phyloP scores from a whole-genome alignment of 2,329 filamentous ascomycete genomes.

The Neoarthrinium moseri region DNA sequence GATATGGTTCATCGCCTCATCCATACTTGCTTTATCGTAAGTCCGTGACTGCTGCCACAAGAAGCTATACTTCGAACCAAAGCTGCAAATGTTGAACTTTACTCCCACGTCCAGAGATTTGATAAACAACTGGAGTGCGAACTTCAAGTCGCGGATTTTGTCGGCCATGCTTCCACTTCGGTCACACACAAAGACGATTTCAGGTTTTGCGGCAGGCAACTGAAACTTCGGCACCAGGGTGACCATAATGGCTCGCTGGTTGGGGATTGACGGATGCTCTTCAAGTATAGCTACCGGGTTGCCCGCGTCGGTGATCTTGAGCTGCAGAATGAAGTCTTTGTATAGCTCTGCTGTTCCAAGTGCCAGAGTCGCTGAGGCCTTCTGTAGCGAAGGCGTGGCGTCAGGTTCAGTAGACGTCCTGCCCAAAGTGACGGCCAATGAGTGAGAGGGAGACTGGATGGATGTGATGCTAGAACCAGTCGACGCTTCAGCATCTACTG shows the following conservation, averaged over 20 bases:
- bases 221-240: conserved; percentile 70
- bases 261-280: conserved; percentile 57
- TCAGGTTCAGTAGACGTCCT: conserved; percentile 45
- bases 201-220: conserved; percentile 52
- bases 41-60: conserved; percentile 46
- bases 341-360: conserved; percentile 52
- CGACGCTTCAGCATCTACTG: conserved; percentile 59
- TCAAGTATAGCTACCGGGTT: conserved; percentile 66
- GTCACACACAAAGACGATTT: conserved; percentile 73
- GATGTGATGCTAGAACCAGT: conserved; percentile 55
- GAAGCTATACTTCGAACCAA: conserved; percentile 48
- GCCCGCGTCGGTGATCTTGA: conserved; percentile 58
- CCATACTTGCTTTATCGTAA: conserved; percentile 43
- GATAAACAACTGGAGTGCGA: conserved; percentile 61
- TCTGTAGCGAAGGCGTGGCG: conserved; percentile 50
- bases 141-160: conserved; percentile 52
- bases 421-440: conserved; percentile 64
- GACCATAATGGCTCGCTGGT: conserved; percentile 67
- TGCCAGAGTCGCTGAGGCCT: conserved; percentile 61
- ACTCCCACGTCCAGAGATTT: conserved; percentile 63
- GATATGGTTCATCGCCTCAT: conserved; percentile 41
- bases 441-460: conserved; percentile 67
- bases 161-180: conserved; percentile 64
- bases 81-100: conserved; percentile 71
- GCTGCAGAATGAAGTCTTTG: conserved; percentile 66